Conservation (phyloP, 1,284 basidiomycete species). For the Meira miltonrushii region DNA sequence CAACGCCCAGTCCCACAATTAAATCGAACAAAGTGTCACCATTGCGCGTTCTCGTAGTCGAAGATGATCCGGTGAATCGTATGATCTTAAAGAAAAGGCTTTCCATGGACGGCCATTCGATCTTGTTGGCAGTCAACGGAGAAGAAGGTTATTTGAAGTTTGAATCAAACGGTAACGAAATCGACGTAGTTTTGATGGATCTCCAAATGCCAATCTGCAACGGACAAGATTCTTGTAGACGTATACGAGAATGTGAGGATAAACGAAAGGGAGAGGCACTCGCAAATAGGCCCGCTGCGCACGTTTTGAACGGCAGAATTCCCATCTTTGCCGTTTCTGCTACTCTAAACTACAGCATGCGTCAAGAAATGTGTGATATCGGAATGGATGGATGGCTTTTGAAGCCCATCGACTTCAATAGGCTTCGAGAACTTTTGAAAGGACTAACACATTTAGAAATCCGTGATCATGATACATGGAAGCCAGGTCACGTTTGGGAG, state of each 20-base stretch:
- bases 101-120: constrained; percentile 64
- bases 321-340: constrained; percentile 81
- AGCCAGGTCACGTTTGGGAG: constrained; percentile 39
- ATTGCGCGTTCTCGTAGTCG: constrained; percentile 43
- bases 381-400: constrained; percentile 82
- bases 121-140: constrained; percentile 68
- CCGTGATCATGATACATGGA: constrained; percentile 34
- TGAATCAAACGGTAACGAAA: constrained; percentile 60
- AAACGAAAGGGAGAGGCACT: constrained; percentile 9
- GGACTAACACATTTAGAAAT: constrained; percentile 30
- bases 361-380: constrained; percentile 60
- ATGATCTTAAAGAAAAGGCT: constrained; percentile 69
- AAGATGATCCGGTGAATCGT: constrained; percentile 69
- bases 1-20: too few species aligned
- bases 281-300: constrained; percentile 39
- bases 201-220: constrained; percentile 81
- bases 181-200: constrained; percentile 77
- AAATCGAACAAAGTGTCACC: constrained; percentile 16
- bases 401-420: constrained; percentile 72
- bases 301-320: constrained; percentile 64
- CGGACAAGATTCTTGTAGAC: constrained; percentile 67
- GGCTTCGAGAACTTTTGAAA: constrained; percentile 33
- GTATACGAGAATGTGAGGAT: constrained; percentile 56
- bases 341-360: constrained; percentile 65
- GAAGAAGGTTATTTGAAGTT: constrained; percentile 69